A percentile compares a stretch with the other conserved stretches of the same genome.
Conservation (phyloP, 257 asterid genomes). For the Haberlea rhodopensis region DNA sequence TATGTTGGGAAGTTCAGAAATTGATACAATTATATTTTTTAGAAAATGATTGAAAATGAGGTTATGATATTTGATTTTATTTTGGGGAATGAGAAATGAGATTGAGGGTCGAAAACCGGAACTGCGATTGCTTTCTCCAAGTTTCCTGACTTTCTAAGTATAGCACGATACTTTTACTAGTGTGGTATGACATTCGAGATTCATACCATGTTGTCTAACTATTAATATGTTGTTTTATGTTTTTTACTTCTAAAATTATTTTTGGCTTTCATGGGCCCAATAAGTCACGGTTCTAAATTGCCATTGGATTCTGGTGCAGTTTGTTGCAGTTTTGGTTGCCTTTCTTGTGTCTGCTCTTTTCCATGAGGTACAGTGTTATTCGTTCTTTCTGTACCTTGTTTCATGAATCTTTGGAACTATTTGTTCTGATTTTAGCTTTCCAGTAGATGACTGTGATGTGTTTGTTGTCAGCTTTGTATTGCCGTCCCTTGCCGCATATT, state of each 20-base stretch:
- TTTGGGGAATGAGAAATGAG: not conserved
- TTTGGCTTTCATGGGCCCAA: not conserved
- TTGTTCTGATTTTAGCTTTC: slow-evolving; percentile 1
- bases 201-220: not conserved
- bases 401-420: slow-evolving; percentile 22
- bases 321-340: slow-evolving; percentile 69
- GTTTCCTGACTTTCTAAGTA: not conserved
- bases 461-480: slow-evolving; percentile 66
- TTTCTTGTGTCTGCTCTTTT: slow-evolving; percentile 89
- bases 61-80: no score
- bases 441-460: slow-evolving; percentile 21
- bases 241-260: slow-evolving; percentile 6
- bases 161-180: not conserved
- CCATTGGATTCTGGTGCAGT: slow-evolving; percentile 44
- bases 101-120: not conserved
- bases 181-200: slow-evolving; percentile 3
- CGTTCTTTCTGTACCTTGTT: slow-evolving; percentile 13
- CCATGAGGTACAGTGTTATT: slow-evolving; percentile 68
- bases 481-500: slow-evolving; percentile 98
- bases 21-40: no score
- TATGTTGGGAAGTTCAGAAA: not conserved
- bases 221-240: not conserved
- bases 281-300: slow-evolving; percentile 11
- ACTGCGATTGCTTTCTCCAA: not conserved
- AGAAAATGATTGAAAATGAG: not conserved